Evolutionary conservation across 2,329 filamentous ascomycete genomes (phyloP), one percentile per base, ranked within the genome.

Genomic region (Alternaria metachromatica): DNA sequence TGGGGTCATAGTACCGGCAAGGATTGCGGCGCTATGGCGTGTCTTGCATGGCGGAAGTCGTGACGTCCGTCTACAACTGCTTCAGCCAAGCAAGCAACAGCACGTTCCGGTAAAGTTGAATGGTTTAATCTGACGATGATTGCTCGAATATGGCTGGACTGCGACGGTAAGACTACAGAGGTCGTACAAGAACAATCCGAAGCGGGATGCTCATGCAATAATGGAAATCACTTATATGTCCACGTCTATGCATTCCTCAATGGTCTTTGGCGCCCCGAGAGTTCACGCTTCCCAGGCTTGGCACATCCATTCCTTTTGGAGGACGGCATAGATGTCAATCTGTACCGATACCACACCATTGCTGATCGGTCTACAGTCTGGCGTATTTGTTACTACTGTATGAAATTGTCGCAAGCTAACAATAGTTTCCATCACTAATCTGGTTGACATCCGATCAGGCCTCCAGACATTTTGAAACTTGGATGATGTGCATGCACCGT

Each of bases 1-100:
- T 55, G 60, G 62, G 60, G 60, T 15, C 66, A 68, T 68, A 70
- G 50, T 59, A 62, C 49, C 63, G 48, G 60, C 60, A 53, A 60
- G 18, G 25, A 48, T 56, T 23, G 53, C 30, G 21, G n/a, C 30
- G 51, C 30, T 12, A 23, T 49, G 26, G 43, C 18, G 30, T 44
- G 51, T 60, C 30, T 45, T 60, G 58, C 51, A 60, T 60, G 44
- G 51, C 18, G 28, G 28, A 20, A 20, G 10, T 9, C 13, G 20
- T 41, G 9, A 53, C 28, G 13, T 53, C 28, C 13, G 20, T 41
- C 37, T 41, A 37, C 13, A 30, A 53, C 20, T 23, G 30, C 49
- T 53, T 53, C 4, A 23, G 49, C 37, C n/a, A 41, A 41, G 37
- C 37, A 41, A 41, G 37, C 37, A 41, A 18, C 37, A 18, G 37